phyloP scores from a whole-genome alignment of 345 rosid genomes.

The Corchorus olitorius region DNA sequence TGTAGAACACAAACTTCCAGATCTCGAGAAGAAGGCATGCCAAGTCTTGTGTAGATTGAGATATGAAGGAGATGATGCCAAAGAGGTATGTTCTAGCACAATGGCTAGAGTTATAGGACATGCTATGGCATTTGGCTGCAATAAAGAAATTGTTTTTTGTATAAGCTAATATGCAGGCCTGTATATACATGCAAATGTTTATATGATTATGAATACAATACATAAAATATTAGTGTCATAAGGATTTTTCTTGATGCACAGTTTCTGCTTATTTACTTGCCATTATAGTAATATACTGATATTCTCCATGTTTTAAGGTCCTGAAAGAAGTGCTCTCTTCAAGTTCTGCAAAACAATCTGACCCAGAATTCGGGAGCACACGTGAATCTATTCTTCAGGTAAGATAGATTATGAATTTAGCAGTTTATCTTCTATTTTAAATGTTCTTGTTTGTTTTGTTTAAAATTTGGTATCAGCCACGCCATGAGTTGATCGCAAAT shows the following conservation, averaged over 20 bases:
- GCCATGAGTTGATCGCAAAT: not conserved
- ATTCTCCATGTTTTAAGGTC: conserved; percentile 40
- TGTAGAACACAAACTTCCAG: conserved; percentile 51
- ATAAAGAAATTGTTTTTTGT: not conserved
- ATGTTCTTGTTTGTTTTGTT: not conserved
- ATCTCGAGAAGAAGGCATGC: conserved; percentile 65
- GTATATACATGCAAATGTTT: not conserved
- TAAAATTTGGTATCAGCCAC: not conserved
- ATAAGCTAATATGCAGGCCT: not conserved
- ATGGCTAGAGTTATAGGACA: conserved; percentile 4
- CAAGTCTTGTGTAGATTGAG: conserved; percentile 71
- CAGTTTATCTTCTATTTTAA: not conserved
- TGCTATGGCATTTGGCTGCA: conserved; percentile 5
- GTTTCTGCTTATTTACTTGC: not conserved
- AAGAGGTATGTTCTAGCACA: conserved; percentile 51
- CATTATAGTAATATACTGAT: conserved; percentile 22
- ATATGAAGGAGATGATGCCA: conserved; percentile 62
- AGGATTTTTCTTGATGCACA: conserved; percentile 12
- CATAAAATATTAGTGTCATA: conserved; percentile 7
- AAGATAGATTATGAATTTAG: conserved; percentile 14
- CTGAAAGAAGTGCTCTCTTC: conserved; percentile 60
- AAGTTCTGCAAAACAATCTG: conserved; percentile 40
- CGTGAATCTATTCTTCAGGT: conserved; percentile 86
- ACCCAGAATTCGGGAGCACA: conserved; percentile 62
- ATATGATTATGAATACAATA: not conserved